These are phyloP conservation scores for Cryptococcus sp. DNA, from an alignment of 1,284 basidiomycete genomes.

Conservation along the genomic window DNA sequence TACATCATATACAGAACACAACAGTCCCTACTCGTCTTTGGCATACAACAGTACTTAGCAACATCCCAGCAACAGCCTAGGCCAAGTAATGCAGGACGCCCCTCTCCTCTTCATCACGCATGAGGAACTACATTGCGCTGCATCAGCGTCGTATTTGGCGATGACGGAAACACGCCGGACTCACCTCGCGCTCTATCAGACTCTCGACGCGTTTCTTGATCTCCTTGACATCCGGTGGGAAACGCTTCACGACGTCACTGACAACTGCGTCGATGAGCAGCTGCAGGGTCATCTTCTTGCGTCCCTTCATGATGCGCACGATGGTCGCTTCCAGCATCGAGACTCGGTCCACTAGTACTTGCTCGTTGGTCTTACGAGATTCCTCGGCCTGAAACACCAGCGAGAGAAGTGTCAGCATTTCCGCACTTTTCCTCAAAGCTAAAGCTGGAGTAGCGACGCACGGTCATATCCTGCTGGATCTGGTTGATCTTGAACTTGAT, in stretches of 20 bases:
- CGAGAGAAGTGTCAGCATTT: not conserved
- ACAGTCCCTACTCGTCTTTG: too few species aligned
- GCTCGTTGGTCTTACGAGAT: slow-evolving; percentile 74
- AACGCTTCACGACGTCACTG: slow-evolving; percentile 65
- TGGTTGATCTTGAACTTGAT: slow-evolving; percentile 90
- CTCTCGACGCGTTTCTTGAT: slow-evolving; percentile 83
- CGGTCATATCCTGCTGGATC: slow-evolving; percentile 89
- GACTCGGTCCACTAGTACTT: slow-evolving; percentile 84
- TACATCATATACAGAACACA: too few species aligned
- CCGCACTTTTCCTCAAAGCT: not conserved
- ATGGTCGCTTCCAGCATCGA: slow-evolving; percentile 89
- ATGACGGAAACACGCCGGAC: slow-evolving; percentile 11
- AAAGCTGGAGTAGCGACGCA: slow-evolving; percentile 51
- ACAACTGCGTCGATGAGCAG: slow-evolving; percentile 63
- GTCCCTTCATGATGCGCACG: slow-evolving; percentile 90
- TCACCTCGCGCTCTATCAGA: slow-evolving; percentile 70
- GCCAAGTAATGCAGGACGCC: slow-evolving; percentile 77
- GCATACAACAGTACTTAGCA: too few species aligned
- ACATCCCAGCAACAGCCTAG: slow-evolving; percentile 34
- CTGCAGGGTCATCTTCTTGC: slow-evolving; percentile 77
- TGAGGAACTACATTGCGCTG: slow-evolving; percentile 65
- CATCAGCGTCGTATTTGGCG: not conserved
- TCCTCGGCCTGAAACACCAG: slow-evolving; percentile 69
- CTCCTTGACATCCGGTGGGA: slow-evolving; percentile 59
- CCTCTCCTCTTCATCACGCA: slow-evolving; percentile 69